Percentiles rank a stretch among this genome's conserved stretches.
Evolutionary conservation across 495 filamentous ascomycete genomes (phyloP).

Genomic region (Aspergillus heteromorphus): DNA sequence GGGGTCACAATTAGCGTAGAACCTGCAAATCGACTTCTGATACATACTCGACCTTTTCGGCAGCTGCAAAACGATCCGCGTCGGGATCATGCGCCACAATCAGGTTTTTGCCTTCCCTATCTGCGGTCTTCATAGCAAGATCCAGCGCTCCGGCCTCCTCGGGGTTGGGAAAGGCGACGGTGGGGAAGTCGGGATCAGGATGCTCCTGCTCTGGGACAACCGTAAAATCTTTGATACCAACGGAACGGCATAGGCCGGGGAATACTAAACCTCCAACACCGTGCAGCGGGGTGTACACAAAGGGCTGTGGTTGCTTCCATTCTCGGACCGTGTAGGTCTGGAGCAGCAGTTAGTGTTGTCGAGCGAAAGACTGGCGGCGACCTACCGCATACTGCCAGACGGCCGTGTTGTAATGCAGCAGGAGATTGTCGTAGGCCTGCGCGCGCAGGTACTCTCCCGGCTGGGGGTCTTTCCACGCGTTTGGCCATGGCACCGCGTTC

Average conservation of each 20-base stretch:
- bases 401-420: constrained; percentile 37
- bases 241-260: constrained; percentile 33
- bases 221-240: constrained; percentile 42
- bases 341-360: constrained; percentile 8
- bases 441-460: constrained; percentile 37
- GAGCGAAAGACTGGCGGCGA: neutral
- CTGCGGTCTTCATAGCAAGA: constrained; percentile 53
- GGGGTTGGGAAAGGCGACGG: constrained; percentile 66
- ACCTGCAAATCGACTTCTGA: neutral
- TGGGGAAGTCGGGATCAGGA: constrained; percentile 66
- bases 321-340: constrained; percentile 34
- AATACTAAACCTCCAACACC: constrained; percentile 56
- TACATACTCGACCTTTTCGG: constrained; percentile 51
- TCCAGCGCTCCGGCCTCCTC: constrained; percentile 68
- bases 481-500: constrained; percentile 50
- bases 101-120: constrained; percentile 40
- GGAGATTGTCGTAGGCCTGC: constrained; percentile 34
- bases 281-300: constrained; percentile 69
- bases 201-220: constrained; percentile 46
- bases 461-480: constrained; percentile 46
- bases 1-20: neutral
- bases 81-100: constrained; percentile 68
- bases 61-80: constrained; percentile 66
- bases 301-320: constrained; percentile 29
- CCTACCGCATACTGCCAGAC: constrained; percentile 38